Percentiles rank a stretch among this genome's conserved stretches.
These are phyloP conservation scores for Pyrenula aspistea DNA, from an alignment of 495 filamentous ascomycete species.

Conservation along the genomic window DNA sequence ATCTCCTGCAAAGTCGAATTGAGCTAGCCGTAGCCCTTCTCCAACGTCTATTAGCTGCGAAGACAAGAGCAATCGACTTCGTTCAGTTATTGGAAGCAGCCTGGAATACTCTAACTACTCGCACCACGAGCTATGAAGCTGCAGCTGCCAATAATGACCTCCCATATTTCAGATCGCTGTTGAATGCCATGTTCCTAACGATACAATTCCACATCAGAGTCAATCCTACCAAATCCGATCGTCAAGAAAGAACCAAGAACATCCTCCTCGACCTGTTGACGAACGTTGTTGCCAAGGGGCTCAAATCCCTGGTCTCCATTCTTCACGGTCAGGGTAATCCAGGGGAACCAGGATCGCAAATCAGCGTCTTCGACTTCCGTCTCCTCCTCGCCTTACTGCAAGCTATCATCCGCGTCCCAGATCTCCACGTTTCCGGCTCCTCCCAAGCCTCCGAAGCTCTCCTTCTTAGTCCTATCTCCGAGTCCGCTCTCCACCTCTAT, in stretches of 20 bases:
- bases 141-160: constrained; percentile 48
- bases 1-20: constrained; percentile 56
- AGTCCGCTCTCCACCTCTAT: constrained; percentile 41
- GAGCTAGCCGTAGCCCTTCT: constrained; percentile 67
- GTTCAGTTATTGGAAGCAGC: constrained; percentile 48
- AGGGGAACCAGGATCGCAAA: constrained; percentile 37
- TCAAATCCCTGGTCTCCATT: constrained; percentile 61
- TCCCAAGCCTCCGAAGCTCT: constrained; percentile 12
- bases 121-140: constrained; percentile 52
- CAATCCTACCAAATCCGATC: not conserved
- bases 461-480: not conserved
- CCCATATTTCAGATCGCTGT: constrained; percentile 66
- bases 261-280: constrained; percentile 62
- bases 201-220: constrained; percentile 47
- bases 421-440: constrained; percentile 38
- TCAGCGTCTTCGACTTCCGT: constrained; percentile 47
- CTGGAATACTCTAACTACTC: constrained; percentile 54
- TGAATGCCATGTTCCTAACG: constrained; percentile 75
- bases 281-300: constrained; percentile 65
- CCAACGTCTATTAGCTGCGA: constrained; percentile 57
- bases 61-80: constrained; percentile 46
- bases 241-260: constrained; percentile 14
- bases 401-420: constrained; percentile 60
- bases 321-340: constrained; percentile 48
- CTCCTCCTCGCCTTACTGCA: constrained; percentile 86